Evolutionary conservation across 2,329 filamentous ascomycete species (phyloP), one percentile per base, ranked within the genome.

Genomic region (Nemania sp.): DNA sequence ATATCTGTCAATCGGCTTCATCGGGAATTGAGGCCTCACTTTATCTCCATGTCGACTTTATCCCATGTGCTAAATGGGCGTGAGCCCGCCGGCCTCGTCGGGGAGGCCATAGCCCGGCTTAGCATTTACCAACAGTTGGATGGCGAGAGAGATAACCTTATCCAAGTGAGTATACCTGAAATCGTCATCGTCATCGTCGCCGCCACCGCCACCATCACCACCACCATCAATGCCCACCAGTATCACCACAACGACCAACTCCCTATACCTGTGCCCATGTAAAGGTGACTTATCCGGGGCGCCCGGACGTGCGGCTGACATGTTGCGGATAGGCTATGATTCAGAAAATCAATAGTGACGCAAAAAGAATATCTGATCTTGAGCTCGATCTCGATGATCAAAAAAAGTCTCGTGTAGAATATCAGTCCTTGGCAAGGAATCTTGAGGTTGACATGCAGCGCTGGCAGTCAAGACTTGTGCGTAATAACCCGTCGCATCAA

Each of bases 321-420:
- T 41, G 10, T 15, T 56, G 1, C 24, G 2, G 26, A 35, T 54
- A 77, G 76, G 67, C 52, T 67, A 77, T 77, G 64, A 70, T 77
- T 53, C 73, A 75, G 51, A 73, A 72, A 66, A 67, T 76, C 59
- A 70, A 74, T 26, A 57, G 45, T 11, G 70, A 74, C 67, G 64
- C 68, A 57, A 72, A 74, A 66, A 74, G 59, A 60, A 75, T 77
- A 72, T 58, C 56, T 56, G 72, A 75, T 11, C 72, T 77, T 51
- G 71, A 76, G 58, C 71, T 76, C 35, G 76, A 77, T 70, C 72
- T 77, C 43, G 73, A 73, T 27, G 74, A 77, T 47, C 75, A 77
- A 63, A 76, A 73, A 67, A 67, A 64, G 41, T 74, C 74, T n/a
- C 68, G 76, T 20, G 70, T 67, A 55, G 54, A 66, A 49, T 77